phyloP scores from a whole-genome alignment of 768 basidiomycete genomes.

The Crepidotus variabilis region DNA sequence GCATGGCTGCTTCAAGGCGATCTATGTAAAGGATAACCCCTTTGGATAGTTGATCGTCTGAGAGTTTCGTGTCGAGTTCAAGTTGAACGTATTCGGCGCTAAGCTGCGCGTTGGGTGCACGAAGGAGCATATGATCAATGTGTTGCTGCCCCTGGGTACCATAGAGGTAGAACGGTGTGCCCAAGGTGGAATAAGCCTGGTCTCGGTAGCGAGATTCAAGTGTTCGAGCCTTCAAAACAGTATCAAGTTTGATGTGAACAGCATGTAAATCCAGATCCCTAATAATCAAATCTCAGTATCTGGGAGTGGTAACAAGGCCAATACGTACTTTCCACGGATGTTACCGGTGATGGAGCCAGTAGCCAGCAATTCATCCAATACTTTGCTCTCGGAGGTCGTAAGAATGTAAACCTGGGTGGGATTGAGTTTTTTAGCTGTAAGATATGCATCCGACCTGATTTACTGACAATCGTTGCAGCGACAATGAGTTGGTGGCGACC shows the following conservation, averaged over 20 bases:
- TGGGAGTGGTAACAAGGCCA: not conserved
- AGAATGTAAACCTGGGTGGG: not conserved
- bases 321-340: not conserved
- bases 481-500: not conserved
- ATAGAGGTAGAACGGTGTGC: constrained; percentile 37
- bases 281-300: not conserved
- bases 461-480: not conserved
- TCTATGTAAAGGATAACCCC: not conserved
- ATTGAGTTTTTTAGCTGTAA: not conserved
- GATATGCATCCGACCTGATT: not conserved
- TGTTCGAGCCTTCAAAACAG: constrained; percentile 23
- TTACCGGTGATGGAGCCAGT: not conserved
- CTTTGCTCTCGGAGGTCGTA: not conserved
- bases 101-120: constrained; percentile 24
- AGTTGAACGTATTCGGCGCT: constrained; percentile 16
- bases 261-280: too few species aligned
- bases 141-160: constrained; percentile 22
- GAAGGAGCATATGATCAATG: constrained; percentile 30
- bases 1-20: not conserved
- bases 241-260: constrained; percentile 20
- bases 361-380: not conserved
- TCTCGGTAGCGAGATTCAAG: constrained; percentile 25
- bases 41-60: not conserved
- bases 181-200: constrained; percentile 15
- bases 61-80: constrained; percentile 6